Evolutionary conservation across 225 moss, liverwort and hornwort species (phyloP), one percentile per base, ranked within the genome.

Genomic region (Polytrichum commune): DNA sequence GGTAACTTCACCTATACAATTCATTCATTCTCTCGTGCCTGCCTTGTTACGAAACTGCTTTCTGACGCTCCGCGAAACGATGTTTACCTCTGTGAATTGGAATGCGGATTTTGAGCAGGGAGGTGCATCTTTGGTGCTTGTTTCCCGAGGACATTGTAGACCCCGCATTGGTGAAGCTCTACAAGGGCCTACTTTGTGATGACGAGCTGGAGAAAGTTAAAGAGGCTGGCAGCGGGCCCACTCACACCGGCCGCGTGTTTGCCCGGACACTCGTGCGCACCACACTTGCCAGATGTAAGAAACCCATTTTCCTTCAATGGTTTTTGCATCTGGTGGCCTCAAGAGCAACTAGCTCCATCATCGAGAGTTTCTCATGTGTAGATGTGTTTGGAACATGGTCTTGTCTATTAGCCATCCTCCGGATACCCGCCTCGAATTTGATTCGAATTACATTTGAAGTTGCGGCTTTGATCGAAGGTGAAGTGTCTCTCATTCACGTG

Each of bases 201-300:
- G 86, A 89, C 29, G 97, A 98, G 90, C 74, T 78, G 82, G 79
- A 69, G 73, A 81, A 91, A 46, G 46, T 93, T 19, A 53, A 82
- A 29, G 80, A 77, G 38, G 81, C 88, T 62, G 79, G 77, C 62
- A 83, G 83, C 58, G 74, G 79, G 74, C 81, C 77, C 58, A 77
- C 79, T 30, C 86, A 81, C 77, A 81, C 64, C 26, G 85, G 86
- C 53, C 92, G 90, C 61, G 74, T 98, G 53, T 79, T 98, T 68
- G 88, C 97, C 28, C 85, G 91, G 35, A 79, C 90, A 24, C 91
- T 98, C 58, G 89, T 98, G 57, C 91, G 92, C 70, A 94, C 88
- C 71, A 98, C 97, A 58, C 90, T 98, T 18, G 92, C 94, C 64
- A 84, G 93, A 91, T 98, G 95, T 95, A 86, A 76, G 86, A 74